Percentiles rank a stretch among this genome's conserved stretches.
These are phyloP conservation scores for Geopyxis carbonaria DNA, from an alignment of 495 filamentous ascomycete genomes.

Conservation along the genomic window DNA sequence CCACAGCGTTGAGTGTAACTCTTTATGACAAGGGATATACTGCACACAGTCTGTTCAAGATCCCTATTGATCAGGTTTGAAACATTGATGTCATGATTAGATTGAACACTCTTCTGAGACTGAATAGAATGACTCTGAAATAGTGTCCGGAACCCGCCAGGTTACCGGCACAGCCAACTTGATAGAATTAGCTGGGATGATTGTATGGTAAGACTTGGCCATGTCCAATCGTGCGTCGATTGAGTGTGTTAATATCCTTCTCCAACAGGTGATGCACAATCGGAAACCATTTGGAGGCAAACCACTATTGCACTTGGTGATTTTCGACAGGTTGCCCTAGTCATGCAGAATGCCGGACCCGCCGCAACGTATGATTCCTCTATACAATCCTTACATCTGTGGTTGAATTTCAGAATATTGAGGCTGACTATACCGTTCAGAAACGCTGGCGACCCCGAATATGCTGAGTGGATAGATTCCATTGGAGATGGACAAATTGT, in stretches of 20 bases:
- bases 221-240: conserved; percentile 3
- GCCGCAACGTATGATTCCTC: background rate
- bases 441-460: conserved; percentile 3
- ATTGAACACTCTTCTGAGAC: too few relatives aligned
- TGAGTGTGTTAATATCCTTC: conserved; percentile 2
- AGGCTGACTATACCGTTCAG: conserved; percentile 1
- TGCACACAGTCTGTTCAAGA: too few relatives aligned
- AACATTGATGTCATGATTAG: too few relatives aligned
- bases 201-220: conserved; percentile 6
- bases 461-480: conserved; percentile 3
- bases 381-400: conserved; percentile 3
- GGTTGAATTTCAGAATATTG: conserved; percentile 2
- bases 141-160: too few relatives aligned
- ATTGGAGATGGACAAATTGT: conserved; percentile 2
- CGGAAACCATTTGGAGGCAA: conserved; percentile 8
- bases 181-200: background rate
- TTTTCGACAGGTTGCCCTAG: conserved; percentile 7
- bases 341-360: background rate
- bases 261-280: background rate
- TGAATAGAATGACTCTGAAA: too few relatives aligned
- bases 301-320: conserved; percentile 7
- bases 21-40: too few relatives aligned
- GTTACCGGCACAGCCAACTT: too few relatives aligned
- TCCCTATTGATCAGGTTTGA: too few relatives aligned
- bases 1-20: too few relatives aligned